A percentile compares a stretch with the other conserved stretches of the same genome.
Conservation (phyloP, 2,329 filamentous ascomycete genomes). For the Fusarium sp. region DNA sequence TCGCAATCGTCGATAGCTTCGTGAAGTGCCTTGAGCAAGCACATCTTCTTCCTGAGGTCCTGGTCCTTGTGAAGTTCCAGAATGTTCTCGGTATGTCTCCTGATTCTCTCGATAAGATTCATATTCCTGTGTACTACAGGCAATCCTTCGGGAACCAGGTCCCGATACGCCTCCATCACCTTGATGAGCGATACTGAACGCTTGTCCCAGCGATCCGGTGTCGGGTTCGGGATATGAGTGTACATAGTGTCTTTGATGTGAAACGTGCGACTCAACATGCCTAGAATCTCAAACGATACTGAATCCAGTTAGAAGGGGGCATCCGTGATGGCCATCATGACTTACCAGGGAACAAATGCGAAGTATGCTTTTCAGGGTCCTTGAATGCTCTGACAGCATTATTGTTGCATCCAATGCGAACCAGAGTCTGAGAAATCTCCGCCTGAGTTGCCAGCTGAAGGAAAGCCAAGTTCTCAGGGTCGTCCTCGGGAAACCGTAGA, state of each 20-base stretch:
- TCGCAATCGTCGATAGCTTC: constrained; percentile 56
- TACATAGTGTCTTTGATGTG: constrained; percentile 63
- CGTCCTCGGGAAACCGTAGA: constrained; percentile 53
- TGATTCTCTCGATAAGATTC: constrained; percentile 41
- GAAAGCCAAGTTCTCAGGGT: constrained; percentile 55
- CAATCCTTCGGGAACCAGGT: constrained; percentile 43
- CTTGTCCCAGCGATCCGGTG: constrained; percentile 65
- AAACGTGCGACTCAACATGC: constrained; percentile 66
- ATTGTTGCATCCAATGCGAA: constrained; percentile 65
- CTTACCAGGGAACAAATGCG: constrained; percentile 64
- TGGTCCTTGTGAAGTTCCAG: constrained; percentile 37
- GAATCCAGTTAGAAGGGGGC: constrained; percentile 14
- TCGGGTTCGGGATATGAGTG: constrained; percentile 68
- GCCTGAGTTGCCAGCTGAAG: constrained; percentile 61
- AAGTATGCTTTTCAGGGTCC: constrained; percentile 52
- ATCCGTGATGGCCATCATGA: neutral
- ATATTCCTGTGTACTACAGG: constrained; percentile 30
- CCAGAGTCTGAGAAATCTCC: constrained; percentile 65
- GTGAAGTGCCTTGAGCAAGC: constrained; percentile 54
- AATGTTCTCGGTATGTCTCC: constrained; percentile 42
- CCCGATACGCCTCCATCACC: constrained; percentile 54
- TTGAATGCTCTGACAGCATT: constrained; percentile 61
- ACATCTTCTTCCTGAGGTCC: constrained; percentile 43
- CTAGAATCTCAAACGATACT: constrained; percentile 69
- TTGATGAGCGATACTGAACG: constrained; percentile 58